These are phyloP conservation scores for Trichoderma gracile DNA, from an alignment of 2,329 filamentous ascomycete genomes.

Conservation along the genomic window DNA sequence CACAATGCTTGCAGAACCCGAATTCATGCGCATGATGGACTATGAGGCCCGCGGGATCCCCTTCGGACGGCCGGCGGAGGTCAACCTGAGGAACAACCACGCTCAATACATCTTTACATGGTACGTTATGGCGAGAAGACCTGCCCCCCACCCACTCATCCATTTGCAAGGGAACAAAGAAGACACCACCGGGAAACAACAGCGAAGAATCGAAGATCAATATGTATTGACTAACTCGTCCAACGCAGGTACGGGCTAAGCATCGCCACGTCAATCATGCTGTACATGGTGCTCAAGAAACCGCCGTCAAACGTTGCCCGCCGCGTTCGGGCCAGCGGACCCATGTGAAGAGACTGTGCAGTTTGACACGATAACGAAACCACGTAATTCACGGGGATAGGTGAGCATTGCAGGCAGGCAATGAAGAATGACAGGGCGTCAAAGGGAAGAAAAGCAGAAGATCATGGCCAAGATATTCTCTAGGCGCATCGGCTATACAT, in stretches of 20 bases:
- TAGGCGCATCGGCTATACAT: slow-evolving; percentile 31
- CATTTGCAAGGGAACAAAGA: neutral
- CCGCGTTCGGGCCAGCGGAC: slow-evolving; percentile 73
- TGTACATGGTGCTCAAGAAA: slow-evolving; percentile 93
- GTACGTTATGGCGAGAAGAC: slow-evolving; percentile 54
- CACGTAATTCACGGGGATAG: neutral
- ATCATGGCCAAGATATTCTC: neutral
- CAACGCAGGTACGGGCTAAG: slow-evolving; percentile 76
- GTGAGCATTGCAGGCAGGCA: neutral
- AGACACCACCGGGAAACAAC: neutral
- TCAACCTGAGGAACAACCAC: slow-evolving; percentile 95
- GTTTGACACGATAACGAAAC: neutral
- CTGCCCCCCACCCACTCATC: neutral
- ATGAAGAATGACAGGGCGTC: neutral
- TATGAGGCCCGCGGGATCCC: slow-evolving; percentile 80
- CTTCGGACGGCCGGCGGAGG: slow-evolving; percentile 82
- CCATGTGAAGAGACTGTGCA: slow-evolving; percentile 57
- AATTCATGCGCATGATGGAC: slow-evolving; percentile 73
- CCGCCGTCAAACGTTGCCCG: slow-evolving; percentile 71
- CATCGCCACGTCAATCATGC: slow-evolving; percentile 86
- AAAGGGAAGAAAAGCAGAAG: neutral
- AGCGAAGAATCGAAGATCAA: neutral
- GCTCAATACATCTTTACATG: slow-evolving; percentile 99
- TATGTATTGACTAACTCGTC: slow-evolving; percentile 4
- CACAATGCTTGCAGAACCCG: slow-evolving; percentile 60